These are phyloP conservation scores for Candida hungchunana DNA, from an alignment of 805 yeast genomes.

Conservation along the genomic window DNA sequence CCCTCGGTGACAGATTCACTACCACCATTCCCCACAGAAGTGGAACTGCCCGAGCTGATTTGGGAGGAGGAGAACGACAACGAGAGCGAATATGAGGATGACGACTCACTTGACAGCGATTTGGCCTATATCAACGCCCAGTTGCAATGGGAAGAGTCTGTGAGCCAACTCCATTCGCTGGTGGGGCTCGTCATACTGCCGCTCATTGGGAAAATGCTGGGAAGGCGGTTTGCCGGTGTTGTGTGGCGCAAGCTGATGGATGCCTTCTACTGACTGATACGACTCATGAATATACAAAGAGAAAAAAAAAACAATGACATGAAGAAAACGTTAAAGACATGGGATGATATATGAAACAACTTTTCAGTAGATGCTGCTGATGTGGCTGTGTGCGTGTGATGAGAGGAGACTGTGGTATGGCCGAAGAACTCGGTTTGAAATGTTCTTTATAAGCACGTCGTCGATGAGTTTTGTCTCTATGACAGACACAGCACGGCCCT, in stretches of 20 bases:
- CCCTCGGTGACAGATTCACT: too few species aligned
- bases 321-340: too few species aligned
- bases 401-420: slow-evolving; percentile 21
- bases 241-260: slow-evolving; percentile 24
- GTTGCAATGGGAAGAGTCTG: slow-evolving; percentile 70
- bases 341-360: too few species aligned
- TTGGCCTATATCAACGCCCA: slow-evolving; percentile 43
- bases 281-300: too few species aligned
- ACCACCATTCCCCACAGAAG: too few species aligned
- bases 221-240: slow-evolving; percentile 50
- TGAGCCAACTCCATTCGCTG: slow-evolving; percentile 54
- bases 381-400: slow-evolving; percentile 10
- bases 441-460: slow-evolving; percentile 20
- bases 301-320: too few species aligned
- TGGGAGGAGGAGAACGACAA: slow-evolving; percentile 3
- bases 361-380: slow-evolving; percentile 11
- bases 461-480: slow-evolving; percentile 20
- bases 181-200: slow-evolving; percentile 61
- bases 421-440: slow-evolving; percentile 16
- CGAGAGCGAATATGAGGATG: slow-evolving; percentile 16
- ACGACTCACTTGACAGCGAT: slow-evolving; percentile 21
- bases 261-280: slow-evolving; percentile 14
- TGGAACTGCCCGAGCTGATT: too few species aligned
- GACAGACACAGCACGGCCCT: slow-evolving; percentile 1
- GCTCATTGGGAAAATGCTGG: slow-evolving; percentile 60